Base-by-base conservation (phyloP, 768 basidiomycete species). In the Wakefieldia striispora region DNA sequence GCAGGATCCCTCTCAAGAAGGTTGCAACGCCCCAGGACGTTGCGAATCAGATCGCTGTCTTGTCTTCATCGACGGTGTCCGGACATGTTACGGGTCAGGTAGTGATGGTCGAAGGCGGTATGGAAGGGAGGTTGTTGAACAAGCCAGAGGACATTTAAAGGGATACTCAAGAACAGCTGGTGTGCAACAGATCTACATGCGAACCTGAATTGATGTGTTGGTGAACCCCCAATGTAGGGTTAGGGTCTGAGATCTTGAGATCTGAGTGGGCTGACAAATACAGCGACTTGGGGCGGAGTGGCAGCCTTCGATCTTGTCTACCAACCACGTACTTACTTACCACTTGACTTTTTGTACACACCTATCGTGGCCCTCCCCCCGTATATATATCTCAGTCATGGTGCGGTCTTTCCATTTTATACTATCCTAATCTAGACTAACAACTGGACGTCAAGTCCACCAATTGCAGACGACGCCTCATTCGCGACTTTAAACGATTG, bases 401-500 rank as follows among this genome's bases (percentile, higher is more conserved):
- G 64, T 65, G 2, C 50, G n/a, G 64, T 51, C 1, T 37, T 17
- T 39, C 17, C 11, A 2, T 11, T 33, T 6, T 6, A 33, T 8
- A 10, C 4, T 13, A n/a, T 31, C 5, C 34, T 16, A 10, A 6
- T 19, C 7, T 20, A 21, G 40, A n/a, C 26, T 34, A 17, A 54
- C 29, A 14, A 53, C 6, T 17, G 11, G 21, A 17, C 21, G 20
- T 14, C 52, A 95, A 33, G 95, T 95, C 93, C 11, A 97, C 95
- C 38, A 88, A 91, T 57, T 95, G 93, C 70, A 87, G 87, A 62
- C 82, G 95, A 63, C 91, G 95, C 47, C 88, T 99, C 55, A 95
- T 99, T 55, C 88, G 97, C 50, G 97, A 99, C 72, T 98, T 99
- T 74, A 98, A 97, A 73, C 81, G 92, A 21, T 80, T 99, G 38